A percentile compares a stretch with the other conserved stretches of the same genome.
Conservation (phyloP, 768 basidiomycete genomes). For the Suillus luteus region DNA sequence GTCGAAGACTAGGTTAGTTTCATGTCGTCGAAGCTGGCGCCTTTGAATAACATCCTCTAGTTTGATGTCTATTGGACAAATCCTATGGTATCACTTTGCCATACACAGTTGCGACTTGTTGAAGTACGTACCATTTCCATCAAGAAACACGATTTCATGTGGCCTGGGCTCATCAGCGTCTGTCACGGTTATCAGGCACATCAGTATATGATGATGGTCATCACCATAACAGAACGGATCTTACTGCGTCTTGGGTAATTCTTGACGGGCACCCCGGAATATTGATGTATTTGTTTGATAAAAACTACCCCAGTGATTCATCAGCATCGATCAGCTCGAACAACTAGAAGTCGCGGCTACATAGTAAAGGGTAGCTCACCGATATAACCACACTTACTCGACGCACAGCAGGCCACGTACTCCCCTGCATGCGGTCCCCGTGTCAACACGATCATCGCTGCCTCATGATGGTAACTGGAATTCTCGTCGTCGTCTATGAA, state of each 20-base stretch:
- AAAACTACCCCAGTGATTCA: not conserved
- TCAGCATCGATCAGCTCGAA: not conserved
- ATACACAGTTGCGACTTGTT: not conserved
- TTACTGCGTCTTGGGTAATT: not conserved
- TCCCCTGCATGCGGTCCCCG: not conserved
- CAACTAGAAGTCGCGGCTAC: not conserved
- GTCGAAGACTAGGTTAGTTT: not conserved
- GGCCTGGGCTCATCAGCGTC: not conserved
- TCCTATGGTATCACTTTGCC: not conserved
- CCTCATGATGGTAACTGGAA: not conserved
- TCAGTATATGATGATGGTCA: not conserved
- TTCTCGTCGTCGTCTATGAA: not conserved
- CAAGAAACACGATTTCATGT: not conserved
- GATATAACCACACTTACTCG: not conserved
- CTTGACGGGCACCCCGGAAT: not conserved
- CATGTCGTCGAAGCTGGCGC: not conserved
- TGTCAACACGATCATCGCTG: not conserved
- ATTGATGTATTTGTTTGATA: not conserved
- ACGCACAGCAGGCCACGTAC: not conserved
- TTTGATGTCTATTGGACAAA: constrained; percentile 4
- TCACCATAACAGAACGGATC: not conserved
- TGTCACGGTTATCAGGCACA: not conserved
- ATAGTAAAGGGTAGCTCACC: not conserved
- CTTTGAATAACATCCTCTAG: not conserved
- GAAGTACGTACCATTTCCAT: not conserved